phyloP scores from a whole-genome alignment of 164 flowering plant species.

The Vitis vinifera region DNA sequence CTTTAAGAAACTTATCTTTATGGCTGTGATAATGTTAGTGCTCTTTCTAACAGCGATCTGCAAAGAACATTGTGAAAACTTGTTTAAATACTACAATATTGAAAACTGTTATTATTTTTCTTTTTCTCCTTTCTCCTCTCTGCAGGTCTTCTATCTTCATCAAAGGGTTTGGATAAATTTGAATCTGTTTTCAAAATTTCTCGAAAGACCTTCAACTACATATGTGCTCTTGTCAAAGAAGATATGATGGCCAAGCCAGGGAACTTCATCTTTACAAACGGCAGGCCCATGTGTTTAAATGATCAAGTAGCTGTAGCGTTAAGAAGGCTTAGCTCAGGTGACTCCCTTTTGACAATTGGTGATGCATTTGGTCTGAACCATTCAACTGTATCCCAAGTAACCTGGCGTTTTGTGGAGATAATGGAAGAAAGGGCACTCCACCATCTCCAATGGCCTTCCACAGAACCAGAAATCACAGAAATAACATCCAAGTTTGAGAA shows the following conservation, averaged over 20 bases:
- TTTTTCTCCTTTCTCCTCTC: not conserved
- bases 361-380: constrained; percentile 68
- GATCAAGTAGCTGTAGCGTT: constrained; percentile 86
- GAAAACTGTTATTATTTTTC: not conserved
- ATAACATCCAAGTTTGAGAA: constrained; percentile 68
- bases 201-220: constrained; percentile 72
- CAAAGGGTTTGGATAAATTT: constrained; percentile 44
- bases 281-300: constrained; percentile 44
- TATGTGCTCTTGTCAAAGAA: constrained; percentile 75
- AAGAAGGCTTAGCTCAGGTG: constrained; percentile 80
- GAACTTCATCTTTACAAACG: constrained; percentile 41
- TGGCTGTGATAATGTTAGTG: too few species aligned
- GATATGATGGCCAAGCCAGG: constrained; percentile 52
- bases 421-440: constrained; percentile 73
- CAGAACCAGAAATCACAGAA: constrained; percentile 52
- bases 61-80: too few species aligned
- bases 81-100: not conserved
- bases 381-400: constrained; percentile 75
- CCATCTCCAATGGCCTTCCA: constrained; percentile 78
- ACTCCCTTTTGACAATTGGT: constrained; percentile 57
- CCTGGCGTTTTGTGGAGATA: constrained; percentile 85
- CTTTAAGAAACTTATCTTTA: too few species aligned
- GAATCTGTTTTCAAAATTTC: constrained; percentile 64
- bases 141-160: constrained; percentile 50
- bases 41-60: too few species aligned